Conservation (phyloP, 176 grass and related monocot species). For the Ensete glaucum region DNA sequence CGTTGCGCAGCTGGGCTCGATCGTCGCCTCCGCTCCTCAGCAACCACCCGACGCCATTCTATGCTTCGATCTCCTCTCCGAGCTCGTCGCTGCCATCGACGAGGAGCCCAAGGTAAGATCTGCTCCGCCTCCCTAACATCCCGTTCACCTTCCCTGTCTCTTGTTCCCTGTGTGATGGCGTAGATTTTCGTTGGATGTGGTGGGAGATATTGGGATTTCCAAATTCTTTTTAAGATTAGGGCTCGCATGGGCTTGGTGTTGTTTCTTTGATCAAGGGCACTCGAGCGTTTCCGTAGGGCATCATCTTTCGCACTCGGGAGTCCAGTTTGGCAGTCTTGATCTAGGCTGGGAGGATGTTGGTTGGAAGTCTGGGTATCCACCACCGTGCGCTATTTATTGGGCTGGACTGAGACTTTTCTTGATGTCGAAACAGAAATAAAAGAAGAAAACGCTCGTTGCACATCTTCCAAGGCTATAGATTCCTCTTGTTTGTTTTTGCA, state of each 20-base stretch:
- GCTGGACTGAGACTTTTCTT: too few species aligned
- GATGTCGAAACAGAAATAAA: too few species aligned
- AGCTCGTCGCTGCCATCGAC: conserved; percentile 72
- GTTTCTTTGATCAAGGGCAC: too few species aligned
- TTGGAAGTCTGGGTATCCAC: too few species aligned
- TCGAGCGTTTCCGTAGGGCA: too few species aligned
- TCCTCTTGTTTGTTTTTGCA: too few species aligned
- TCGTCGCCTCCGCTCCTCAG: conserved; percentile 69
- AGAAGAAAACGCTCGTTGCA: too few species aligned
- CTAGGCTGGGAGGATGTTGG: too few species aligned
- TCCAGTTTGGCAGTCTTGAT: too few species aligned
- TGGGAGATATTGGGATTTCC: not conserved
- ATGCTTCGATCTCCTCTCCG: conserved; percentile 97
- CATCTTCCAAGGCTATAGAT: too few species aligned
- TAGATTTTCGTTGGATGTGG: not conserved
- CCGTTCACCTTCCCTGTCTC: not conserved
- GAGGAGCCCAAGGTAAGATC: conserved; percentile 62
- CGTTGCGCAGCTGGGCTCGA: conserved; percentile 89
- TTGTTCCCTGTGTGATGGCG: conserved; percentile 1
- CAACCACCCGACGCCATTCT: conserved; percentile 74
- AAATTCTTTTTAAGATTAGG: not conserved
- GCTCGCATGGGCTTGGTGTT: not conserved
- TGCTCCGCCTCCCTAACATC: not conserved
- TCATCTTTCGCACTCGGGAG: too few species aligned
- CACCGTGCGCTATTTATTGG: too few species aligned